Percentiles rank a stretch among this genome's conserved stretches.
Conservation (phyloP, 805 yeast species). For the Yamadazyma nakazawae region DNA sequence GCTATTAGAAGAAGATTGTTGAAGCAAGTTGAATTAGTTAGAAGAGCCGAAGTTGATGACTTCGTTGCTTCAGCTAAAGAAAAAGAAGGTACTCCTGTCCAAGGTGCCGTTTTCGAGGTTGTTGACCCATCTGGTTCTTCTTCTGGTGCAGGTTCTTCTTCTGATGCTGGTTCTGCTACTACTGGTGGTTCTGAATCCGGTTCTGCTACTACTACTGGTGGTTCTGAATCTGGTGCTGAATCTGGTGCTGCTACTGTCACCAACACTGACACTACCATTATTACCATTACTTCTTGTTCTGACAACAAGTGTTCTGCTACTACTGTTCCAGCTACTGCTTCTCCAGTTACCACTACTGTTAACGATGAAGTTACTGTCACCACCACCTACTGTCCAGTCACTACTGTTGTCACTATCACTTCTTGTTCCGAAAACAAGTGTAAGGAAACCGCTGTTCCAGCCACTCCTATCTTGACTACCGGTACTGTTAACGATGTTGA, state of each 20-base stretch:
- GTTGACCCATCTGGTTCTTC: conserved; percentile 16
- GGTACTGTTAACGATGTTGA: conserved; percentile 22
- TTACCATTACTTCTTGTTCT: conserved; percentile 36
- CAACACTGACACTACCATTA: conserved; percentile 24
- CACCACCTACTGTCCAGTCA: conserved; percentile 17
- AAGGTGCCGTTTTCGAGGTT: conserved; percentile 23
- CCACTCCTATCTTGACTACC: conserved; percentile 26
- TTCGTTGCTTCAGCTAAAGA: conserved; percentile 16
- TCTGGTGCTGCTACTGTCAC: conserved; percentile 20
- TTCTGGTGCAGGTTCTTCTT: conserved; percentile 15
- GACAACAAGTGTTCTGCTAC: conserved; percentile 27
- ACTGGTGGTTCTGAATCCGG: conserved; percentile 1
- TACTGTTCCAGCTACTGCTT: conserved; percentile 24
- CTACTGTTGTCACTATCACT: conserved; percentile 34
- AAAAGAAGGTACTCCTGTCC: conserved; percentile 18
- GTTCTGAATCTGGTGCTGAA: conserved; percentile 12
- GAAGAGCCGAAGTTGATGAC: conserved; percentile 35
- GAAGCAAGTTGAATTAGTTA: conserved; percentile 19
- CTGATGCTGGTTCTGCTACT: conserved; percentile 8
- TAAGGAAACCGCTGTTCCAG: conserved; percentile 26
- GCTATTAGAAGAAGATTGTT: conserved; percentile 39
- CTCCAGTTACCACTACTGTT: conserved; percentile 18
- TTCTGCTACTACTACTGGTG: conserved; percentile 10
- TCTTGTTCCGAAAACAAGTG: conserved; percentile 33
- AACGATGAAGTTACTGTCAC: conserved; percentile 15